Base-by-base conservation (phyloP, 2,329 filamentous ascomycete species). In the Cytospora paraplurivora region DNA sequence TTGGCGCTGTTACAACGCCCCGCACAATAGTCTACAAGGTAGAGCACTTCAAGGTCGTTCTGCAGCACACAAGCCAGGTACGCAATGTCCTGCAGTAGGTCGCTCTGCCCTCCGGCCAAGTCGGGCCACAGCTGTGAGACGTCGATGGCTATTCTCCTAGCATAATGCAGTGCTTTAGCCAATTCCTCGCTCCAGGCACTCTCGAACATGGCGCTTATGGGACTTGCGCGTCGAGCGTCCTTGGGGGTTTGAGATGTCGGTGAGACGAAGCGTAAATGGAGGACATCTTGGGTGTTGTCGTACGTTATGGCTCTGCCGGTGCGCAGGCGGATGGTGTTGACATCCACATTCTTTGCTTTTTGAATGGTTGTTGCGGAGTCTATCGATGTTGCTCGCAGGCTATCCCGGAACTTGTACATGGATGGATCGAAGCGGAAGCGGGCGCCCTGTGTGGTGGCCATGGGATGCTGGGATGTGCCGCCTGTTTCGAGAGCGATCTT, bases 1-100 rank as follows among this genome's bases (percentile, higher is more conserved):
- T 2, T 17, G 5, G 51, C 34, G 47, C 10, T 56, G 33, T 33
- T 54, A 27, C 50, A 54, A 7, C 54, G 58, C 3, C 66, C 63
- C 10, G 54, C 54, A 33, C 62, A 56, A 50, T 65, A 65, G 44
- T 67, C 64, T 10, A 67, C 62, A 17, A 67, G 62, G 53, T 67
- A 67, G 38, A 67, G 53, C 19, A 63, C 66, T 59, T 67, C 66
- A 51, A 67, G 66, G 53, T 63, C 41, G 19, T 65, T 58, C 58
- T 67, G 64, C 53, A 67, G 50, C 47, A 62, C 62, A 59, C 64
- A 67, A 6, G 59, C 66, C 35, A 67, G 44, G 44, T 59, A 67
- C n/a, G 62, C 59, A 34, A 67, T 38, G 49, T 67, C 64, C 56
- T 67, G 58, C 47, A 67, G 27, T 19, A 65, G n/a, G 33, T 41